Evolutionary conservation across 164 flowering plant genomes (phyloP).

Genomic region (Malania oleifera): DNA sequence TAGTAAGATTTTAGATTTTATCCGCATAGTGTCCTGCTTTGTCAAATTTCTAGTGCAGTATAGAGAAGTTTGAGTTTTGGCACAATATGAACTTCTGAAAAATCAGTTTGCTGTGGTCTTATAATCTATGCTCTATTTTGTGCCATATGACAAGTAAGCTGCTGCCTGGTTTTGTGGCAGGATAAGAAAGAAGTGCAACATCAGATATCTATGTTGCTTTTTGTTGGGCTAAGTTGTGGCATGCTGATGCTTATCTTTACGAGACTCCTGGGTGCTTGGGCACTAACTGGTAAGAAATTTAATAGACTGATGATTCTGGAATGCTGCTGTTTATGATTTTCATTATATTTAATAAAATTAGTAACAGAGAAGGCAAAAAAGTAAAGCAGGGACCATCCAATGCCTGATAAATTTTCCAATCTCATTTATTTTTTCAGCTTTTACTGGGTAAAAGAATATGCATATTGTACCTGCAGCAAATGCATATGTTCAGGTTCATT

Average conservation of each 20-base stretch:
- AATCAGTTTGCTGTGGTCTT: too few relatives aligned
- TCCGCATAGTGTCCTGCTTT: too few relatives aligned
- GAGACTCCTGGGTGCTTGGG: constrained; percentile 56
- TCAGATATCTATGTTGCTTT: constrained; percentile 82
- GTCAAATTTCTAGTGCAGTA: too few relatives aligned
- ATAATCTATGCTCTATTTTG: neutral
- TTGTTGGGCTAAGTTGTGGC: constrained; percentile 74
- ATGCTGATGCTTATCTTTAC: constrained; percentile 70
- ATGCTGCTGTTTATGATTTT: too few relatives aligned
- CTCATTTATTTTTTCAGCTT: constrained; percentile 41
- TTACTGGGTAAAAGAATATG: constrained; percentile 34
- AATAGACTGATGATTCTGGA: too few relatives aligned
- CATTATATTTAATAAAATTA: too few relatives aligned
- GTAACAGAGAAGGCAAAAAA: too few relatives aligned
- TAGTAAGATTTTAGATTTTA: too few relatives aligned
- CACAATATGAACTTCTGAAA: neutral
- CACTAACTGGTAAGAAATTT: constrained; percentile 63
- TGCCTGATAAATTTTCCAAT: too few relatives aligned
- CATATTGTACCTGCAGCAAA: constrained; percentile 43
- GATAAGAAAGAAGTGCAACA: constrained; percentile 76
- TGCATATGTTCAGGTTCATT: constrained; percentile 38
- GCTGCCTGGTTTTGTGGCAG: constrained; percentile 51
- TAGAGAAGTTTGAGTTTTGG: neutral
- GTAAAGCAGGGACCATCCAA: too few relatives aligned
- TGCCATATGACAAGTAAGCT: constrained; percentile 1